Conservation (phyloP, 805 yeast genomes). For the Spathaspora girioi region DNA sequence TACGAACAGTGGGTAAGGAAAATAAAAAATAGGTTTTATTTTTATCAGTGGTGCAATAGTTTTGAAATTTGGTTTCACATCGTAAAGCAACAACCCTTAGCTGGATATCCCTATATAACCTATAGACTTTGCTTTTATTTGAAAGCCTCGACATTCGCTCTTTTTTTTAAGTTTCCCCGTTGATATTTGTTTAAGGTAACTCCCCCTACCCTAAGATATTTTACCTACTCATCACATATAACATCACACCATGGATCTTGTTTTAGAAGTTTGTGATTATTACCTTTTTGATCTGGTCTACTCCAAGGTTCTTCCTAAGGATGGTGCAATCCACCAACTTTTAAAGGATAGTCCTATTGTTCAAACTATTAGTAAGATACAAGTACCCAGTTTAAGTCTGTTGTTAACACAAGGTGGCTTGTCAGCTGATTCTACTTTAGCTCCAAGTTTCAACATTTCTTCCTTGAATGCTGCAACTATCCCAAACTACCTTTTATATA, state of each 20-base stretch:
- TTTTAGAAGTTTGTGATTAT: conserved; percentile 75
- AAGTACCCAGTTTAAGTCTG: background rate
- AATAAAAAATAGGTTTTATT: background rate
- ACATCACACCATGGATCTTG: conserved; percentile 71
- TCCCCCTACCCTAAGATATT: background rate
- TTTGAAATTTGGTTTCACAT: background rate
- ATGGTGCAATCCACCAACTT: conserved; percentile 13
- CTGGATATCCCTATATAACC: background rate
- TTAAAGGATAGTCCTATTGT: conserved; percentile 6
- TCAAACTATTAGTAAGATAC: conserved; percentile 1
- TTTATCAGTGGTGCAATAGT: background rate
- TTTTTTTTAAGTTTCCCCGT: background rate
- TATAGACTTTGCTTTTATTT: background rate
- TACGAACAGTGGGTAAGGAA: background rate
- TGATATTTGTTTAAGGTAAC: background rate
- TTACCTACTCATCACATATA: background rate
- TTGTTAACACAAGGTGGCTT: background rate
- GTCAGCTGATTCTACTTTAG: background rate
- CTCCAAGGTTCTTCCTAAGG: conserved; percentile 49
- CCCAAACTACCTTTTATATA: conserved; percentile 3
- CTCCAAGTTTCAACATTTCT: background rate
- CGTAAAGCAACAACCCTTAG: background rate
- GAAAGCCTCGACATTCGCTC: background rate
- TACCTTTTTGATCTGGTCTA: conserved; percentile 71
- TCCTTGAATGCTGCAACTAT: conserved; percentile 3